phyloP scores from a whole-genome alignment of 73 alveolate species.

The Breviolum minutum region DNA sequence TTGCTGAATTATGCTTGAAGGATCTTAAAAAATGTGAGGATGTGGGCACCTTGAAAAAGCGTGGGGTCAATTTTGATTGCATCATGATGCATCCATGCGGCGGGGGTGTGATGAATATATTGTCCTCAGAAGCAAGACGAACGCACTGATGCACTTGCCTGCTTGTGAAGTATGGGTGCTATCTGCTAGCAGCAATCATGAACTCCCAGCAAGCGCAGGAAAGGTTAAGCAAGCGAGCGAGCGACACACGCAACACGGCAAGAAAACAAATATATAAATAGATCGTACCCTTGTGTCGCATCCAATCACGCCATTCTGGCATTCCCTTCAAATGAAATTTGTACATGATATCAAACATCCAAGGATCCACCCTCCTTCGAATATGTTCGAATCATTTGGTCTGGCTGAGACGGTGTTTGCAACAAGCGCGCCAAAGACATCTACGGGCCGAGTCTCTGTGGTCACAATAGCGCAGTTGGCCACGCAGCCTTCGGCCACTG shows the following conservation, averaged over 20 bases:
- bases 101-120: slow-evolving; percentile 84
- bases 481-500: slow-evolving; percentile 82
- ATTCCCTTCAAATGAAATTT: neutral
- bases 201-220: too few relatives aligned
- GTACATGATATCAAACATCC: neutral
- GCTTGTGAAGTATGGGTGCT: too few relatives aligned
- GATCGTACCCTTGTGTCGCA: too few relatives aligned
- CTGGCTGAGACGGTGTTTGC: too few relatives aligned
- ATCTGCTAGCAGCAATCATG: too few relatives aligned
- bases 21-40: neutral
- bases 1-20: neutral
- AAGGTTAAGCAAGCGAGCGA: too few relatives aligned
- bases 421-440: neutral
- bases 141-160: too few relatives aligned
- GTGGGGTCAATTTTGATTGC: neutral
- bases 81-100: neutral
- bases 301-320: neutral
- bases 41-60: neutral
- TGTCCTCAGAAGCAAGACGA: slow-evolving; percentile 17
- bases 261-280: too few relatives aligned
- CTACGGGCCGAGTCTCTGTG: neutral
- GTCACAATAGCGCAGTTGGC: slow-evolving; percentile 55
- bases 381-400: too few relatives aligned
- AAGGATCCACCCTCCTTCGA: neutral
- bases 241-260: too few relatives aligned